A percentile compares a stretch with the other conserved stretches of the same genome.
Evolutionary conservation across 1,139 yeast genomes (phyloP).

Genomic region (Tardiomyces blankii): DNA sequence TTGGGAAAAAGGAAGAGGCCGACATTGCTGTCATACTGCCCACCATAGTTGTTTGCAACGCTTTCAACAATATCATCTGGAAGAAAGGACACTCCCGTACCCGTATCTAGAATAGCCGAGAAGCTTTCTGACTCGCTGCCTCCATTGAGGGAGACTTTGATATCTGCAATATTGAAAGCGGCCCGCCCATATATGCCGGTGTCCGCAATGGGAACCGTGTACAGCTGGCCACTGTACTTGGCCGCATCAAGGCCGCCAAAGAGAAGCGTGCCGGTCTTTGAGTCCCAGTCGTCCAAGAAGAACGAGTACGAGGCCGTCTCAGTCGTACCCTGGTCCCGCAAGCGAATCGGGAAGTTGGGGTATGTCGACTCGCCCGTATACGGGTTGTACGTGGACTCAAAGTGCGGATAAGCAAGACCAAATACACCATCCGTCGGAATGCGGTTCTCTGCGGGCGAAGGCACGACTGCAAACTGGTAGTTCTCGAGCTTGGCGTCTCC

Average conservation of each 20-base stretch:
- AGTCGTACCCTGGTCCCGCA: constrained; percentile 38
- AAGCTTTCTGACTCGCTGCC: neutral
- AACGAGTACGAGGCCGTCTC: constrained; percentile 39
- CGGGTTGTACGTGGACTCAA: too few relatives aligned
- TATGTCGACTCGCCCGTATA: constrained; percentile 10
- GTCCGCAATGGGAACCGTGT: constrained; percentile 15
- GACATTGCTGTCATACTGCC: constrained; percentile 20
- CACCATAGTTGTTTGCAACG: constrained; percentile 1
- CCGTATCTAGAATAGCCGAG: constrained; percentile 42
- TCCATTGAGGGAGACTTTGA: neutral
- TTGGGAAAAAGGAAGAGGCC: constrained; percentile 11
- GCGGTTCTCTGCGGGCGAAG: neutral
- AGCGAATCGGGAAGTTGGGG: constrained; percentile 35
- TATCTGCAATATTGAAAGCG: neutral
- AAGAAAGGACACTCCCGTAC: constrained; percentile 39
- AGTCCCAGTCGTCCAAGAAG: constrained; percentile 33
- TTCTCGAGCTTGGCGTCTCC: neutral
- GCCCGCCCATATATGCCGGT: neutral
- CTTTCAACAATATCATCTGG: constrained; percentile 32
- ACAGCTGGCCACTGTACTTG: constrained; percentile 37
- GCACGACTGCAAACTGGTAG: neutral
- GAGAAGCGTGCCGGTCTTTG: constrained; percentile 36
- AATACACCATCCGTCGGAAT: neutral
- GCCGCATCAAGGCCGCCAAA: constrained; percentile 51
- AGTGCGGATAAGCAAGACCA: neutral